Evolutionary conservation across 164 flowering plant species (phyloP).

Genomic region (Kalanchoe fedtschenkoi): DNA sequence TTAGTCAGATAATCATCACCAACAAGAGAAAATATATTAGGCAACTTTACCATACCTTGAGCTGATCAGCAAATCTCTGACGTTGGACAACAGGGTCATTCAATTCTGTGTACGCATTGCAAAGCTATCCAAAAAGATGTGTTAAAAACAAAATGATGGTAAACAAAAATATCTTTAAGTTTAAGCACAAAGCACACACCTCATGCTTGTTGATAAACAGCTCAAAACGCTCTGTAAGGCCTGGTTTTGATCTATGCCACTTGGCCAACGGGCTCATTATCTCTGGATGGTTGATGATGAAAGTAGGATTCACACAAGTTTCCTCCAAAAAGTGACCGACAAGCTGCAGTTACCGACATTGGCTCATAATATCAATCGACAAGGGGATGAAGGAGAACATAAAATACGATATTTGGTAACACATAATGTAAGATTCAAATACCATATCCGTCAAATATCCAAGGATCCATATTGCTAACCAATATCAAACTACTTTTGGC

Average conservation of each 20-base stretch:
- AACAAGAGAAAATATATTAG: not conserved
- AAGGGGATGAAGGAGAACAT: not conserved
- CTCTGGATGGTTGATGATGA: constrained; percentile 91
- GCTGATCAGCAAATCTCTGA: constrained; percentile 83
- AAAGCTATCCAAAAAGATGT: constrained; percentile 33
- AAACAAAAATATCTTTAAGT: not conserved
- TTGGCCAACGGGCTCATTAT: constrained; percentile 98
- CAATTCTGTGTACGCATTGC: constrained; percentile 95
- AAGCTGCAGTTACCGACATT: constrained; percentile 41
- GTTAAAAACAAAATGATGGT: not conserved
- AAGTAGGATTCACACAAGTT: constrained; percentile 80
- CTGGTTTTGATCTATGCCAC: constrained; percentile 84
- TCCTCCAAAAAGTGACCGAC: constrained; percentile 95
- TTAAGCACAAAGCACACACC: constrained; percentile 22
- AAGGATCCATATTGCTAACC: no score
- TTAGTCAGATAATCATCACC: not conserved
- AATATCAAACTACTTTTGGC: no score
- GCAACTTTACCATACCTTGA: constrained; percentile 44
- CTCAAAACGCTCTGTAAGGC: constrained; percentile 90
- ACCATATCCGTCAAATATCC: not conserved
- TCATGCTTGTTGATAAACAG: constrained; percentile 87
- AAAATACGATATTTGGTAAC: not conserved
- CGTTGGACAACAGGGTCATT: constrained; percentile 97
- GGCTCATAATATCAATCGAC: not conserved
- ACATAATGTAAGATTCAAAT: not conserved